Conservation (phyloP, 495 filamentous ascomycete species). For the Penicillium riverlandense region DNA sequence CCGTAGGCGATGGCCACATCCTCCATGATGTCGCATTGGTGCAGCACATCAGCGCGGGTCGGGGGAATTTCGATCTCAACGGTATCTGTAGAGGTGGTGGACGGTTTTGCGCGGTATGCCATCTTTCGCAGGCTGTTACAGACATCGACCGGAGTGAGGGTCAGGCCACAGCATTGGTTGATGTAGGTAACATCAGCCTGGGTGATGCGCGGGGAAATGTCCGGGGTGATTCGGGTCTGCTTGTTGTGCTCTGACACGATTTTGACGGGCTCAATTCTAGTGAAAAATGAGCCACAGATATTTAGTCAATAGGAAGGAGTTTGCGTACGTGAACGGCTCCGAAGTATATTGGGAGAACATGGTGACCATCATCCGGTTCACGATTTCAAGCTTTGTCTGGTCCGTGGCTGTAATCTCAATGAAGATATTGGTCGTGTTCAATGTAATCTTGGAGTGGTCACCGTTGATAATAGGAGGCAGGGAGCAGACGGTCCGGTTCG, state of each 20-base stretch:
- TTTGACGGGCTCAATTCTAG: constrained; percentile 77
- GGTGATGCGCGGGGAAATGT: constrained; percentile 65
- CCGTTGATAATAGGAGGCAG: constrained; percentile 97
- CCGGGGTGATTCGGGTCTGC: constrained; percentile 69
- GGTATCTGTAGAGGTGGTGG: constrained; percentile 50
- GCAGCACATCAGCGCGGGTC: constrained; percentile 88
- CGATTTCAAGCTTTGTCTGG: constrained; percentile 92
- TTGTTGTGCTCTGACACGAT: constrained; percentile 88
- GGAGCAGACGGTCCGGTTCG: constrained; percentile 80
- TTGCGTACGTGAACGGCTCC: constrained; percentile 68
- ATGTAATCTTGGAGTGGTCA: constrained; percentile 88
- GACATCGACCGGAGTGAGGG: constrained; percentile 62
- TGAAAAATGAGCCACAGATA: background rate
- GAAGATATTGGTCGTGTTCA: constrained; percentile 86
- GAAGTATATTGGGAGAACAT: constrained; percentile 95
- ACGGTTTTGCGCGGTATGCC: constrained; percentile 72
- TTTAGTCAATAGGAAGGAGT: background rate
- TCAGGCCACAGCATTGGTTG: constrained; percentile 81
- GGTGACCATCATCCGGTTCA: constrained; percentile 86
- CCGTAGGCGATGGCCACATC: constrained; percentile 93
- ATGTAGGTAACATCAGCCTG: constrained; percentile 86
- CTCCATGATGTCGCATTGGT: constrained; percentile 98
- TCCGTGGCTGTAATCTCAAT: constrained; percentile 98
- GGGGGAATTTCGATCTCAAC: constrained; percentile 79
- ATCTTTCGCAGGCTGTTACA: constrained; percentile 76